Percentiles rank a stretch among this genome's conserved stretches.
These are phyloP conservation scores for Candida berthetii DNA, from an alignment of 805 yeast genomes.

Conservation along the genomic window DNA sequence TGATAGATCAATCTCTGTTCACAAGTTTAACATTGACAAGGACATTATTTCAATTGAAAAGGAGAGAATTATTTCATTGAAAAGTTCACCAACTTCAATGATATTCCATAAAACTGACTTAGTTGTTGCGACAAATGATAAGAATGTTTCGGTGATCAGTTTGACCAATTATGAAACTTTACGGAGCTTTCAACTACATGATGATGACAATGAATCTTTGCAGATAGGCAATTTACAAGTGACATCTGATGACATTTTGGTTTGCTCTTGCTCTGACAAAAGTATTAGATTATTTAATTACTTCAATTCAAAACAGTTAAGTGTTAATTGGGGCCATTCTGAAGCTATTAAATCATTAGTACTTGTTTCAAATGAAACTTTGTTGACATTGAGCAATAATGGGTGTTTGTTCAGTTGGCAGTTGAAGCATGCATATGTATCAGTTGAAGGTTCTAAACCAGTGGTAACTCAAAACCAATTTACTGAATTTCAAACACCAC, in stretches of 20 bases:
- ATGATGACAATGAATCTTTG: slow-evolving; percentile 36
- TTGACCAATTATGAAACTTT: slow-evolving; percentile 24
- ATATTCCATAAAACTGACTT: slow-evolving; percentile 30
- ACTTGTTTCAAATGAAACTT: slow-evolving; percentile 16
- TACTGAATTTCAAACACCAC: slow-evolving; percentile 15
- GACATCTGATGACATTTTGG: slow-evolving; percentile 22
- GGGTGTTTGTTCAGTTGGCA: slow-evolving; percentile 52
- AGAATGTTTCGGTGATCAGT: slow-evolving; percentile 34
- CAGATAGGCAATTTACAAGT: slow-evolving; percentile 38
- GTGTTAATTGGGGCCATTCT: slow-evolving; percentile 56
- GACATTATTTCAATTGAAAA: slow-evolving; percentile 18
- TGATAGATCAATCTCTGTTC: slow-evolving; percentile 55
- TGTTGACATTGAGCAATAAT: slow-evolving; percentile 41
- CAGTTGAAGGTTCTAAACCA: neutral
- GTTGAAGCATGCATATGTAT: neutral
- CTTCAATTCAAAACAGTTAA: slow-evolving; percentile 36
- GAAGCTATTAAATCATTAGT: slow-evolving; percentile 41
- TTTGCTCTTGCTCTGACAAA: slow-evolving; percentile 48
- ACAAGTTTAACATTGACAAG: slow-evolving; percentile 25
- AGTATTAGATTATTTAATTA: slow-evolving; percentile 45
- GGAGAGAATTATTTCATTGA: slow-evolving; percentile 43
- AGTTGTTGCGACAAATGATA: slow-evolving; percentile 47
- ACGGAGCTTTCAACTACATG: slow-evolving; percentile 34
- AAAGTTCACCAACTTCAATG: slow-evolving; percentile 44
- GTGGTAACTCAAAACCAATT: slow-evolving; percentile 5